Percentiles rank a stretch among this genome's conserved stretches.
Evolutionary conservation across 1,284 basidiomycete genomes (phyloP).

Genomic region (Melampsora medusae): DNA sequence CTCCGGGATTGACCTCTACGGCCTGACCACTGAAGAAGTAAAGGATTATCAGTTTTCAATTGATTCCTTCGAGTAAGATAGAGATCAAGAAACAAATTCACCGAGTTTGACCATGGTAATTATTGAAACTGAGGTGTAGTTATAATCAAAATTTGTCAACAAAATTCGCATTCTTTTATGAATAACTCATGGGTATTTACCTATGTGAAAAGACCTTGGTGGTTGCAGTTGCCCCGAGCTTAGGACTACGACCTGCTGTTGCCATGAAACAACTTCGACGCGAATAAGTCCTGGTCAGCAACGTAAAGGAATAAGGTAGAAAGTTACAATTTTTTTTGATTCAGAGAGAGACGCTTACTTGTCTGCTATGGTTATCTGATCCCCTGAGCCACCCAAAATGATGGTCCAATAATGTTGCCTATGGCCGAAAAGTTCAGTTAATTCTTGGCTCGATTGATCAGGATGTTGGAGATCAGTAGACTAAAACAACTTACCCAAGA

Average conservation of each 20-base stretch:
- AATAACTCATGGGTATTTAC: not conserved
- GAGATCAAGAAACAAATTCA: too few relatives aligned
- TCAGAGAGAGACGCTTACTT: slow-evolving; percentile 5
- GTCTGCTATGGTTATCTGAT: slow-evolving; percentile 35
- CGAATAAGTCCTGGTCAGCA: too few relatives aligned
- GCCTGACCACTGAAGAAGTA: slow-evolving; percentile 13
- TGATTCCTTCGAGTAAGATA: too few relatives aligned
- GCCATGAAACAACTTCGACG: not conserved
- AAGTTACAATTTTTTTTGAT: too few relatives aligned
- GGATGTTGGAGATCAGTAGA: too few relatives aligned
- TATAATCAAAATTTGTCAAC: too few relatives aligned
- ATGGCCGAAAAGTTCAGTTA: not conserved
- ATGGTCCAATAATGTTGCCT: slow-evolving; percentile 41
- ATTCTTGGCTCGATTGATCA: not conserved
- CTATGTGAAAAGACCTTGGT: slow-evolving; percentile 22
- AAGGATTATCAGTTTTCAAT: too few relatives aligned
- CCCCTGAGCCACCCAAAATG: slow-evolving; percentile 10
- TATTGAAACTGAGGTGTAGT: too few relatives aligned
- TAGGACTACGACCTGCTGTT: slow-evolving; percentile 34
- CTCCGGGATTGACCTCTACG: slow-evolving; percentile 1
- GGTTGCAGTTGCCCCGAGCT: slow-evolving; percentile 8
- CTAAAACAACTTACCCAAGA: slow-evolving; percentile 11
- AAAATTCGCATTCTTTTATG: too few relatives aligned
- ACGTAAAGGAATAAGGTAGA: too few relatives aligned
- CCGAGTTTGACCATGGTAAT: too few relatives aligned